Conservation (phyloP, 306 rosid genomes). For the Cicer judaicum region DNA sequence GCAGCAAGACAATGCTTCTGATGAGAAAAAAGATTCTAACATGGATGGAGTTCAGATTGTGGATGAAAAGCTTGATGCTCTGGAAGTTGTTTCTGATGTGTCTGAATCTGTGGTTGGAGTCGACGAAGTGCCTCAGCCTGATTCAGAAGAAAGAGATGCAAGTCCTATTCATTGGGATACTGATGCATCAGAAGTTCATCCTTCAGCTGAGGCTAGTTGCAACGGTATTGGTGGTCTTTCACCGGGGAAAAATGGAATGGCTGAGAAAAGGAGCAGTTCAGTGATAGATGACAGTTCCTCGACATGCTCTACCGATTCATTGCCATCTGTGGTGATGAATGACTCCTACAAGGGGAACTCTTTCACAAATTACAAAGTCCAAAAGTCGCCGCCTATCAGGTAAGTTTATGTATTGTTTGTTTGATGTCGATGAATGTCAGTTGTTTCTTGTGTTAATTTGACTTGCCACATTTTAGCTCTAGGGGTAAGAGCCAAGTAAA, state of each 20-base stretch:
- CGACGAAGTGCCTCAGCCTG: constrained; percentile 69
- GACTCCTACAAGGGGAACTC: constrained; percentile 72
- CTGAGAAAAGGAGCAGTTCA: constrained; percentile 68
- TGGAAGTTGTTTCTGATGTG: constrained; percentile 79
- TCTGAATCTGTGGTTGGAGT: constrained; percentile 86
- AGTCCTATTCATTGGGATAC: constrained; percentile 93
- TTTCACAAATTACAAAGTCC: constrained; percentile 56
- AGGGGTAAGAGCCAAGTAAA: constrained; percentile 74
- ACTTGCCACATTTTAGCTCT: constrained; percentile 46
- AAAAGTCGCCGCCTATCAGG: constrained; percentile 75
- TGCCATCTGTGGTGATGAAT: constrained; percentile 75
- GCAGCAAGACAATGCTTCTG: constrained; percentile 51
- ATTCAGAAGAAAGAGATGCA: constrained; percentile 90
- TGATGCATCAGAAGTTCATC: constrained; percentile 89
- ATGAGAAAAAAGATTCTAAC: constrained; percentile 58
- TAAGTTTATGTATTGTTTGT: constrained; percentile 43
- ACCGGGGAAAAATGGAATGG: constrained; percentile 67
- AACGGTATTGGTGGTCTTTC: constrained; percentile 62
- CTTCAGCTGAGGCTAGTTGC: constrained; percentile 68
- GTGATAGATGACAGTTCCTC: constrained; percentile 95
- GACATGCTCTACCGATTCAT: constrained; percentile 92
- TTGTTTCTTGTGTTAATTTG: constrained; percentile 20
- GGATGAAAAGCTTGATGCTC: constrained; percentile 64
- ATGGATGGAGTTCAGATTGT: constrained; percentile 61
- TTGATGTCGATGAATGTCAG: constrained; percentile 14